These are phyloP conservation scores for Polyporus arcularius DNA, from an alignment of 768 basidiomycete genomes.

Conservation along the genomic window DNA sequence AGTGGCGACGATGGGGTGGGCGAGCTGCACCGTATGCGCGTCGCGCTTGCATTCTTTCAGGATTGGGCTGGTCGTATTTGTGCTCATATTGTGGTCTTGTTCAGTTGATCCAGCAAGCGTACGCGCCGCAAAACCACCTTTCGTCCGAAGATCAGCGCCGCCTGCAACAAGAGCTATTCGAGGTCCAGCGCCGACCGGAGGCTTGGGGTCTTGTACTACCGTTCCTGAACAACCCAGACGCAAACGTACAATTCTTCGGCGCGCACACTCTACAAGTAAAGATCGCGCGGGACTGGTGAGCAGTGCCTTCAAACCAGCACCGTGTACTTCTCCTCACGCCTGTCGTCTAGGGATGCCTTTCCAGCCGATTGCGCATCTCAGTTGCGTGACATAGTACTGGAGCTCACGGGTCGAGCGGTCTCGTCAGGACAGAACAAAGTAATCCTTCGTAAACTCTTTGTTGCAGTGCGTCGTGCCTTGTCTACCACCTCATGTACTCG, in stretches of 20 bases:
- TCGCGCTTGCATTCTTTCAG: background rate
- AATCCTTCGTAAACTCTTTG: conserved; percentile 85
- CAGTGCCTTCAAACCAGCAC: conserved; percentile 19
- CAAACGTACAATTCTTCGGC: conserved; percentile 91
- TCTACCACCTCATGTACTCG: background rate
- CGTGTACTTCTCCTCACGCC: background rate
- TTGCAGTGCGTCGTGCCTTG: conserved; percentile 59
- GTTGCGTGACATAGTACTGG: conserved; percentile 68
- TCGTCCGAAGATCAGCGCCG: conserved; percentile 62
- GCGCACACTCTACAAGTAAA: conserved; percentile 94
- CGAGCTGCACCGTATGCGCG: background rate
- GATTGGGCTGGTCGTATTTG: background rate
- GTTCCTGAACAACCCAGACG: conserved; percentile 67
- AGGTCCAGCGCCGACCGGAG: conserved; percentile 73
- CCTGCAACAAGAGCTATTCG: conserved; percentile 72
- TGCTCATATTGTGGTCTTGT: background rate
- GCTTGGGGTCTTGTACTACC: conserved; percentile 87
- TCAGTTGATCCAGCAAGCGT: conserved; percentile 74
- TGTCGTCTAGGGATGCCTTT: conserved; percentile 63
- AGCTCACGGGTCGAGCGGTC: conserved; percentile 68
- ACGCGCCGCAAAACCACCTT: conserved; percentile 50
- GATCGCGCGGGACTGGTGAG: conserved; percentile 87
- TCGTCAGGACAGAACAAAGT: conserved; percentile 60
- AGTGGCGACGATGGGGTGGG: too few relatives aligned
- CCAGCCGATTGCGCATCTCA: conserved; percentile 58